Percentiles rank a stretch among this genome's conserved stretches.
Conservation (phyloP, 371 early-diverging fungal genomes). For the Dinochytrium kinnereticum region DNA sequence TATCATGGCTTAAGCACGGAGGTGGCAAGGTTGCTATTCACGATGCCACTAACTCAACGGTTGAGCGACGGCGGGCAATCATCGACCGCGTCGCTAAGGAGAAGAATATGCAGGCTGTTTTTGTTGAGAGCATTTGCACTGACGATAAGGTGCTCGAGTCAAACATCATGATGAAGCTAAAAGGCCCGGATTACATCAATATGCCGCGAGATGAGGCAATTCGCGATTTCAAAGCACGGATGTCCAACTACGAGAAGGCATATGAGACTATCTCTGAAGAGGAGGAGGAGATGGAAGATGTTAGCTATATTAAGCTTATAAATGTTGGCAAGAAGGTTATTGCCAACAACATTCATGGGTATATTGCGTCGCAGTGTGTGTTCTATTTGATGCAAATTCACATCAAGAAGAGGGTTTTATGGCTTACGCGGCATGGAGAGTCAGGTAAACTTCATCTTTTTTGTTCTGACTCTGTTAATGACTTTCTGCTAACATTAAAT, state of each 20-base stretch:
- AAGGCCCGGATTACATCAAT: slow-evolving; percentile 81
- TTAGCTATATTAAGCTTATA: slow-evolving; percentile 78
- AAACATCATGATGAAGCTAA: slow-evolving; percentile 81
- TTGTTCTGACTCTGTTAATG: slow-evolving; percentile 3
- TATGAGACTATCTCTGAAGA: slow-evolving; percentile 79
- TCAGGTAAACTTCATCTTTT: slow-evolving; percentile 31
- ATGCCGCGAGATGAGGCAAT: slow-evolving; percentile 71
- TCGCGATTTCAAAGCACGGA: slow-evolving; percentile 75
- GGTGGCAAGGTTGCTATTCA: slow-evolving; percentile 82
- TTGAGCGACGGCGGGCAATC: slow-evolving; percentile 69
- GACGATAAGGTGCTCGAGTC: slow-evolving; percentile 70
- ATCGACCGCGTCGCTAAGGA: slow-evolving; percentile 60
- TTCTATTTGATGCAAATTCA: slow-evolving; percentile 80
- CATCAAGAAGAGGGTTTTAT: slow-evolving; percentile 71
- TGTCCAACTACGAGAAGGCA: slow-evolving; percentile 79
- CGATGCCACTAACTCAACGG: slow-evolving; percentile 88
- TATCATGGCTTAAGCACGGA: slow-evolving; percentile 74
- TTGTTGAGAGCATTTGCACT: slow-evolving; percentile 77
- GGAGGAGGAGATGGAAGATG: slow-evolving; percentile 65
- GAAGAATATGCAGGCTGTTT: slow-evolving; percentile 54
- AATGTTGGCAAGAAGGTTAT: slow-evolving; percentile 86
- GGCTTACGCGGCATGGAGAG: slow-evolving; percentile 84
- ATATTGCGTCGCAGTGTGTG: slow-evolving; percentile 79
- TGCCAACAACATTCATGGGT: slow-evolving; percentile 80
- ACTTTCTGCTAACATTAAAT: not conserved